Base-by-base conservation (phyloP, 495 filamentous ascomycete species). In the Talaromyces stipitatus region DNA sequence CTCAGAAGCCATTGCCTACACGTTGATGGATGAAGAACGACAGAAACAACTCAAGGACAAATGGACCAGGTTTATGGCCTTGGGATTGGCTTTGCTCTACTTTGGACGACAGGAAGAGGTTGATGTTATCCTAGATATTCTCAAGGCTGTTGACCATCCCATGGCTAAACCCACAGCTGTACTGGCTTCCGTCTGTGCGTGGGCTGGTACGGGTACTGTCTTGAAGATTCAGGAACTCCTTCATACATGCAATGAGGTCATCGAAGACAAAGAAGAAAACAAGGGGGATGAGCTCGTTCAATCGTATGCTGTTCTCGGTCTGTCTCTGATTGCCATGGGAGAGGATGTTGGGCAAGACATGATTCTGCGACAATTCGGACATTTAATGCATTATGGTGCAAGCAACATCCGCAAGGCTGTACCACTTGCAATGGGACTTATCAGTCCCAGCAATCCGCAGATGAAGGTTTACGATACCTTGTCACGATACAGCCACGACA, bases 401-500 rank as follows among this genome's bases (percentile, higher is more conserved):
- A 80, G 90, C 66, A 96, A 97, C 68, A 99, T 99, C 63, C 89
- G 94, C 26, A 91, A 90, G 63, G 92, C 91, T 26, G 95, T 99
- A 20, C 94, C 94, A 20, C 78, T 99, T n/a, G 94, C 94, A 18
- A 95, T 99, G 91, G 94, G 89, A 63, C 79, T 99, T 52, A 83
- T 99, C 64, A 94, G 88, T 73, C 91, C 94, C 24, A 95, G 90
- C 76, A 99, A 97, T 74, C 94, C 94, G 7, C 95, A 97, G 69
- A 99, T 99, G 92, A 99, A 97, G 78, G 88, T 99, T 30, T 99
- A 99, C 73, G 94, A 99, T 67, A 97, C 94, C 0, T 74, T 99
- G 20, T 97, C 95, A n/a, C 81, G 94, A 60, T 99, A 99, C 75
- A 92, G 87, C 60, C 94, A 99, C 80, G 94, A 99, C 75, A 99